Conservation (phyloP, 2,329 filamentous ascomycete genomes). For the Arthrobotrys entomopaga region DNA sequence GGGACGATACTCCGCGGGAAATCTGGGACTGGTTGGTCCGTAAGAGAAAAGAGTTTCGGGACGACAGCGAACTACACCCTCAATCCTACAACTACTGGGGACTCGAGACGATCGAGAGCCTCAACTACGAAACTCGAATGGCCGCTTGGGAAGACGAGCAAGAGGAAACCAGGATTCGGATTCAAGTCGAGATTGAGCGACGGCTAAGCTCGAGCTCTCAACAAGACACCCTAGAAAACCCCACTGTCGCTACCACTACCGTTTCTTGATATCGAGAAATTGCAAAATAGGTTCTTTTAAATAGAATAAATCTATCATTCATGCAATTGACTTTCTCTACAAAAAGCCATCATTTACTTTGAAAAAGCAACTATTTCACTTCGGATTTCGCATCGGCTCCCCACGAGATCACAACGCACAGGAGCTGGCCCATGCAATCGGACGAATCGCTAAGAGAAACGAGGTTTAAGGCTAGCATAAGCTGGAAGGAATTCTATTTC, state of each 20-base stretch:
- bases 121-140: slow-evolving; percentile 45
- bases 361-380: too few species aligned
- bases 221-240: slow-evolving; percentile 5
- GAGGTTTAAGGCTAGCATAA: too few species aligned
- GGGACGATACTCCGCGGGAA: slow-evolving; percentile 42
- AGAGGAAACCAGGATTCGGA: slow-evolving; percentile 32
- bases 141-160: slow-evolving; percentile 44
- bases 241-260: background rate
- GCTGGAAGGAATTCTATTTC: too few species aligned
- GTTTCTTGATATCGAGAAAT: too few species aligned
- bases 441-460: too few species aligned
- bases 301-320: too few species aligned
- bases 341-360: too few species aligned
- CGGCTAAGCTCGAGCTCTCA: slow-evolving; percentile 22
- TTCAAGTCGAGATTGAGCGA: slow-evolving; percentile 13
- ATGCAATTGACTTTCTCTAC: too few species aligned
- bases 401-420: too few species aligned
- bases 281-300: too few species aligned
- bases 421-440: too few species aligned
- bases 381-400: too few species aligned
- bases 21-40: slow-evolving; percentile 50
- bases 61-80: slow-evolving; percentile 34
- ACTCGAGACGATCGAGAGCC: slow-evolving; percentile 32
- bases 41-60: slow-evolving; percentile 41
- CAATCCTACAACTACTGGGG: slow-evolving; percentile 44